phyloP scores from a whole-genome alignment of 2,329 filamentous ascomycete genomes.

The Colletotrichum endophyticum region DNA sequence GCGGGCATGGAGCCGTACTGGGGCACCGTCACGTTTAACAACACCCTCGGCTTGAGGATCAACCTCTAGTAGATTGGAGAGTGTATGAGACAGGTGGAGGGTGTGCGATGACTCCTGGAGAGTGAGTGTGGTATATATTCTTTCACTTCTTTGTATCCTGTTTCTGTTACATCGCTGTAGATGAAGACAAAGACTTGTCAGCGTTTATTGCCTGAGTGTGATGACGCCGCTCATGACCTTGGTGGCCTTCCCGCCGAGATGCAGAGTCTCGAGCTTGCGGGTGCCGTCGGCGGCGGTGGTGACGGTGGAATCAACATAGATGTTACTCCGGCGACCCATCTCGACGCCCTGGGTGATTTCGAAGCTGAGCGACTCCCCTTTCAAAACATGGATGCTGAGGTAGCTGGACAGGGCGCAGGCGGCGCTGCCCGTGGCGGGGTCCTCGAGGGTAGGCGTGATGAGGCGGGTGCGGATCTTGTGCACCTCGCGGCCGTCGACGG shows the following conservation, averaged over 20 bases:
- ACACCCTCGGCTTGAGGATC: conserved; percentile 24
- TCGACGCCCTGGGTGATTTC: conserved; percentile 22
- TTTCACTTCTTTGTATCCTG: not conserved
- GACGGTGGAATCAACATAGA: not conserved
- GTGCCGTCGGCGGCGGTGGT: not conserved
- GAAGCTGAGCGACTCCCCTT: conserved; percentile 22
- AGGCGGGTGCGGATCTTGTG: conserved; percentile 61
- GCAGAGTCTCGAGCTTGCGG: not conserved
- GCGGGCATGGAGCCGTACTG: conserved; percentile 34
- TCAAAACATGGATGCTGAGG: conserved; percentile 49
- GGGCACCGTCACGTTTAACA: conserved; percentile 26
- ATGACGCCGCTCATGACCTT: conserved; percentile 18
- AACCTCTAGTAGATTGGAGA: conserved; percentile 8
- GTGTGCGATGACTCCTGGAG: not conserved
- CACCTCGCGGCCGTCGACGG: not conserved
- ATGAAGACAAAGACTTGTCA: not conserved
- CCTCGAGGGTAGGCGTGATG: conserved; percentile 58
- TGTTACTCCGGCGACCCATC: conserved; percentile 18
- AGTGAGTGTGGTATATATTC: not conserved
- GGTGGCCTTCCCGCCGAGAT: conserved; percentile 10
- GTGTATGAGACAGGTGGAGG: not conserved
- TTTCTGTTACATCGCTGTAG: not conserved
- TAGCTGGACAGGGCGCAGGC: conserved; percentile 62
- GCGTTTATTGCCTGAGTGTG: not conserved
- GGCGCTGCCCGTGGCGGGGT: conserved; percentile 68